A percentile compares a stretch with the other conserved stretches of the same genome.
Conservation (phyloP, 305 asterid genomes). For the Solanum hybrid region DNA sequence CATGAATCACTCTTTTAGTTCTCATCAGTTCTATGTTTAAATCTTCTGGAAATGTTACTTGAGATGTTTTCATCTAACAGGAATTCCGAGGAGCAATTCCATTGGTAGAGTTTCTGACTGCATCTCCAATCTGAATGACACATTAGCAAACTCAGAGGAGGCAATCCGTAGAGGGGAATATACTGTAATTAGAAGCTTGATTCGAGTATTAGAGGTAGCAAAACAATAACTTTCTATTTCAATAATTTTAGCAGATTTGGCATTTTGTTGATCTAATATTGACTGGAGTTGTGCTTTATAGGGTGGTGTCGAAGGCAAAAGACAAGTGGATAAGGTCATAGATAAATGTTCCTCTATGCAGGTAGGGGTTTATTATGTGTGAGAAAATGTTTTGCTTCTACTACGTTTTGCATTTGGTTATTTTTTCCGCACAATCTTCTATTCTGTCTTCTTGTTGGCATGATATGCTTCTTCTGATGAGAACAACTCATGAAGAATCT, state of each 20-base stretch:
- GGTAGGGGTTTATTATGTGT: slow-evolving; percentile 32
- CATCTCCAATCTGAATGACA: slow-evolving; percentile 48
- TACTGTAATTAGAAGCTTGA: slow-evolving; percentile 90
- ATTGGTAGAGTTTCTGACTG: slow-evolving; percentile 77
- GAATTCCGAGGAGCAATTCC: slow-evolving; percentile 71
- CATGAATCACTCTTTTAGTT: background rate
- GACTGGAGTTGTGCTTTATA: slow-evolving; percentile 38
- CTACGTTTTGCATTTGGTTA: slow-evolving; percentile 10
- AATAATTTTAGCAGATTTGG: slow-evolving; percentile 11
- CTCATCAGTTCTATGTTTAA: background rate
- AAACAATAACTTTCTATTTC: slow-evolving; percentile 17
- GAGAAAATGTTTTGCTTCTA: slow-evolving; percentile 3
- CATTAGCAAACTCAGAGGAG: slow-evolving; percentile 71
- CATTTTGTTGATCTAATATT: slow-evolving; percentile 31
- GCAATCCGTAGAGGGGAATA: slow-evolving; percentile 92
- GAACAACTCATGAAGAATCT: background rate
- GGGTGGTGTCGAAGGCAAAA: slow-evolving; percentile 99
- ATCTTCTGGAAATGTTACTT: slow-evolving; percentile 7
- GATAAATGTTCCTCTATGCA: slow-evolving; percentile 99
- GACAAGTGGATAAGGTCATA: slow-evolving; percentile 91
- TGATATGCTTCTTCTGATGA: background rate
- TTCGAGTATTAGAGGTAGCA: slow-evolving; percentile 88
- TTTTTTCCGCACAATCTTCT: background rate
- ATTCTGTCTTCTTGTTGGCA: background rate
- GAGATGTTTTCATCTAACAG: slow-evolving; percentile 30